Conservation (phyloP, 441 rosid genomes). For the Brassica balearica region DNA sequence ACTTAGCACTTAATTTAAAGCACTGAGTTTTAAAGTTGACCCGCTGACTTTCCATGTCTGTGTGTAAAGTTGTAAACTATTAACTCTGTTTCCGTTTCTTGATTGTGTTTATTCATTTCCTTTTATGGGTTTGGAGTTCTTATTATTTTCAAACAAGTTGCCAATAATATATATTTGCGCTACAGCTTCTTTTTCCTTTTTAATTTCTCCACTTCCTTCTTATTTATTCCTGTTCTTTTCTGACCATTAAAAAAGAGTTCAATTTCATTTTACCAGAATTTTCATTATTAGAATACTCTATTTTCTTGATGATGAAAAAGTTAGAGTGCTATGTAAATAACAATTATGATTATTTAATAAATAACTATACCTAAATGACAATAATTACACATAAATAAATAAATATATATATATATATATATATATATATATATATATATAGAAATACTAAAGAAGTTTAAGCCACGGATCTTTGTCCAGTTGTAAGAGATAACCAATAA, state of each 20-base stretch:
- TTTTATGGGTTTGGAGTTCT: slow-evolving; percentile 28
- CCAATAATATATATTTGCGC: slow-evolving; percentile 6
- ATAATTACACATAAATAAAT: neutral
- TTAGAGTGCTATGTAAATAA: neutral
- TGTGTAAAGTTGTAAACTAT: neutral
- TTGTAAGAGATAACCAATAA: no score
- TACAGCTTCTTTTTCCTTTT: neutral
- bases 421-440: neutral
- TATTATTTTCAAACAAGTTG: slow-evolving; percentile 44
- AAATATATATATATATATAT: neutral
- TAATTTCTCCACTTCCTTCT: slow-evolving; percentile 25
- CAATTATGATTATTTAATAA: no score
- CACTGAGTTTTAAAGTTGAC: slow-evolving; percentile 66
- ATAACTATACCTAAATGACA: neutral
- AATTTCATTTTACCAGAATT: slow-evolving; percentile 23
- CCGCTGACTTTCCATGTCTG: slow-evolving; percentile 58
- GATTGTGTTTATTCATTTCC: slow-evolving; percentile 19
- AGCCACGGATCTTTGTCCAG: no score
- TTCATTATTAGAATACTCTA: neutral
- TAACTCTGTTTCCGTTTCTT: slow-evolving; percentile 27
- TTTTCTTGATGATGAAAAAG: neutral
- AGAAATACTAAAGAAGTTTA: neutral
- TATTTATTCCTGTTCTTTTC: slow-evolving; percentile 17
- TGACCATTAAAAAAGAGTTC: slow-evolving; percentile 29
- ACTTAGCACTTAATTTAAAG: slow-evolving; percentile 23